Conservation (phyloP, 257 asterid species). For the Coffea canephora region DNA sequence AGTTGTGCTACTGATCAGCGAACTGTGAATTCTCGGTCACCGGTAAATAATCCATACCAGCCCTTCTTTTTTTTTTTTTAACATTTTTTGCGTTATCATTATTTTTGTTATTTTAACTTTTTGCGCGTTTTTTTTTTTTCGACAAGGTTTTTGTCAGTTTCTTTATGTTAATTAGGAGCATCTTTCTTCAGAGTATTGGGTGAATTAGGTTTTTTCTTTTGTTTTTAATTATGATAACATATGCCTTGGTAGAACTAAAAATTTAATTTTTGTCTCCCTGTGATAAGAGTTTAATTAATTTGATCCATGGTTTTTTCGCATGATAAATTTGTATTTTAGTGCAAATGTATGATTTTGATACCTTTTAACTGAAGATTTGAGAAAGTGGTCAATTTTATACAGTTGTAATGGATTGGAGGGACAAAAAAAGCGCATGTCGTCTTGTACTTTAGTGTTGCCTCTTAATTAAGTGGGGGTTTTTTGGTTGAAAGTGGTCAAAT, state of each 20-base stretch:
- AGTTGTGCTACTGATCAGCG: constrained; percentile 11
- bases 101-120: not conserved
- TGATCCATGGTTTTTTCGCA: too few species aligned
- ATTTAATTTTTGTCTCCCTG: not conserved
- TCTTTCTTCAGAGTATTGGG: not conserved
- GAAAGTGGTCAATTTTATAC: not conserved
- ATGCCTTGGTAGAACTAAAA: not conserved
- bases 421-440: too few species aligned
- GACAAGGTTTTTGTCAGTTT: not conserved
- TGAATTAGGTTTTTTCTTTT: not conserved
- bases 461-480: too few species aligned
- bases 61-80: not conserved
- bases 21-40: not conserved
- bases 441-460: too few species aligned
- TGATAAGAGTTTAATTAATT: too few species aligned
- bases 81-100: not conserved
- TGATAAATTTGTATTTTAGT: not conserved
- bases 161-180: not conserved
- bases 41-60: constrained; percentile 1
- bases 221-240: not conserved
- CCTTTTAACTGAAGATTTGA: not conserved
- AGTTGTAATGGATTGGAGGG: too few species aligned
- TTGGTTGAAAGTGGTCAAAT: not conserved
- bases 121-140: not conserved
- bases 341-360: not conserved